Conservation (phyloP, 768 basidiomycete species). For the Amanita pallidorosea region DNA sequence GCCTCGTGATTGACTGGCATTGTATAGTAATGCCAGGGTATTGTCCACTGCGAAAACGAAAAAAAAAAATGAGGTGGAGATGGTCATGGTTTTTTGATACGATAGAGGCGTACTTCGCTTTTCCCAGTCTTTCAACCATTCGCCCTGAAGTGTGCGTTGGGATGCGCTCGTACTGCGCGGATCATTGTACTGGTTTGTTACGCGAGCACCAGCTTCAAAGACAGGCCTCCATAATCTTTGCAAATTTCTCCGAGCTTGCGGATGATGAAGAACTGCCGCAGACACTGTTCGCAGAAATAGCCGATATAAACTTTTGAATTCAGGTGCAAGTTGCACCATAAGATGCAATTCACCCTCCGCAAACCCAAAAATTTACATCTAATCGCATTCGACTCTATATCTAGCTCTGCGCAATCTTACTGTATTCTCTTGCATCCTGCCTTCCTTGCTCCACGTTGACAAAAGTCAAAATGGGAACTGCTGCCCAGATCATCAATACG, state of each 20-base stretch:
- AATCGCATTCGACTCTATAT: not conserved
- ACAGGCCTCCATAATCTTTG: constrained; percentile 41
- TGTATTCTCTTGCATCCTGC: constrained; percentile 35
- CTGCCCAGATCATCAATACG: constrained; percentile 67
- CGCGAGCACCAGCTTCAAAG: constrained; percentile 40
- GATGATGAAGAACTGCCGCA: constrained; percentile 47
- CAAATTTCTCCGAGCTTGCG: constrained; percentile 29
- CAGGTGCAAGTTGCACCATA: constrained; percentile 16
- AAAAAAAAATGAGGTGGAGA: too few relatives aligned
- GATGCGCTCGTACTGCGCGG: constrained; percentile 10
- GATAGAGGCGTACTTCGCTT: constrained; percentile 31
- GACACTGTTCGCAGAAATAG: constrained; percentile 46
- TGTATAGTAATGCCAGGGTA: constrained; percentile 51
- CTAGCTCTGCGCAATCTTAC: not conserved
- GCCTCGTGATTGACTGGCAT: constrained; percentile 53
- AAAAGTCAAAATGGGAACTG: constrained; percentile 62
- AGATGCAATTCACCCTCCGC: not conserved
- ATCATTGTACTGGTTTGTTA: constrained; percentile 29
- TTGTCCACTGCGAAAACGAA: constrained; percentile 42
- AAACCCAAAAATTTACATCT: too few relatives aligned
- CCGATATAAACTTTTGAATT: constrained; percentile 49
- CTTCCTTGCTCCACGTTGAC: constrained; percentile 65
- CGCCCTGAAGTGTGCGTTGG: constrained; percentile 20
- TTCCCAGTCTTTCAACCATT: constrained; percentile 46
- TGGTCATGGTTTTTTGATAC: not conserved